Evolutionary conservation across 208 protist genomes (phyloP), one percentile per base, ranked within the genome.

Genomic region (Endotrypanum monterogeii): DNA sequence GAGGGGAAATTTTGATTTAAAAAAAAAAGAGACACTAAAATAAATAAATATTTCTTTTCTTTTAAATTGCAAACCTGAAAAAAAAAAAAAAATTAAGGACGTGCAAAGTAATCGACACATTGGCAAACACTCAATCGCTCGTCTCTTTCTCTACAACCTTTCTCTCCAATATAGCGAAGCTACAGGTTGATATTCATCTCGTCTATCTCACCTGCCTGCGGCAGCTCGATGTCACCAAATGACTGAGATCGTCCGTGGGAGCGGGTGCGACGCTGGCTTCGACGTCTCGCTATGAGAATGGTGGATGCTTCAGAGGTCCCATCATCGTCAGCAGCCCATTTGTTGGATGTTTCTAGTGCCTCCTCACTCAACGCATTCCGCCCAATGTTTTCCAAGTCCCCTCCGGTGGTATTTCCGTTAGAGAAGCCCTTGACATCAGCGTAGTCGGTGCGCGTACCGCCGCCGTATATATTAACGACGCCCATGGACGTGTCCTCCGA

Each of bases 221-320:
- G 80, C 4, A 88, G 18, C 32, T 85, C 84, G 5, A 88, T 67
- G n/a, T 88, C 84, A 41, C 63, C 76, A 75, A 88, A 88, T 16
- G 76, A 74, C 67, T 85, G 75, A 8, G 79, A 79, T 3, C 55
- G 46, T 1, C 58, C 69, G 37, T 78, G 84, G 32, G 71, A 67
- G 70, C 74, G 73, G 39, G 54, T 71, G 28, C 71, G 69, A 30
- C 83, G 83, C 37, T 51, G 52, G 70, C 58, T 84, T 46, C 57
- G 67, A 39, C 83, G 83, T 71, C 62, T 87, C 67, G 70, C 60
- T 37, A 62, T 58, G n/a, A 70, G 54, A 1, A 67, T 37, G 68
- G 73, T 79, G n/a, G 76, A 58, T 7, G n/a, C 68, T 50, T 51
- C 16, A 8, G 56, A 74, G 16, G 54, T 16, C 11, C 30, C 46